Evolutionary conservation across 345 rosid genomes (phyloP).

Genomic region (Eucalyptus tenuipes): DNA sequence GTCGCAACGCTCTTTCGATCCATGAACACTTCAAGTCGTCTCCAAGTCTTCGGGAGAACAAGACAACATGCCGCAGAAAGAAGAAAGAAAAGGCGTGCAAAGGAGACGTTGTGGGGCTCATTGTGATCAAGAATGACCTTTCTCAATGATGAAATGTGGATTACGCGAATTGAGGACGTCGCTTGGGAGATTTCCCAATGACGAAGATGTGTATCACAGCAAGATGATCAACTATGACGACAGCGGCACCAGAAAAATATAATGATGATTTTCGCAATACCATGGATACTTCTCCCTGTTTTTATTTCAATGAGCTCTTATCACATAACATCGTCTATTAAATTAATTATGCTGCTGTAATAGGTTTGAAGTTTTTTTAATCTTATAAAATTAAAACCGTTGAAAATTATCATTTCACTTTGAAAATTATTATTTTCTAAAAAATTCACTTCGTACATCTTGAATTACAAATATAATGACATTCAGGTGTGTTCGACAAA

Average conservation of each 20-base stretch:
- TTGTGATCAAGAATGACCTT: not conserved
- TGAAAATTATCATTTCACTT: not conserved
- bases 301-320: not conserved
- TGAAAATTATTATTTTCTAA: too few relatives aligned
- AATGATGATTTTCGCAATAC: not conserved
- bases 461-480: not conserved
- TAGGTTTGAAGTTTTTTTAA: not conserved
- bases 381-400: not conserved
- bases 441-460: not conserved
- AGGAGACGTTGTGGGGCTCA: not conserved
- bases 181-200: too few relatives aligned
- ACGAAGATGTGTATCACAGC: too few relatives aligned
- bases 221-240: too few relatives aligned
- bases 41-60: too few relatives aligned
- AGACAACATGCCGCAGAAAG: too few relatives aligned
- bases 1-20: too few relatives aligned
- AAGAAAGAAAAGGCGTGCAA: too few relatives aligned
- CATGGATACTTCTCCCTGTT: not conserved
- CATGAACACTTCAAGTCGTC: too few relatives aligned
- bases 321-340: not conserved
- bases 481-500: not conserved
- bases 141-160: too few relatives aligned
- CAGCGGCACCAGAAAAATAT: too few relatives aligned
- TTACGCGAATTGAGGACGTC: too few relatives aligned
- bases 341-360: not conserved